phyloP scores from a whole-genome alignment of 495 filamentous ascomycete genomes.

The Aspergillus hancockii region DNA sequence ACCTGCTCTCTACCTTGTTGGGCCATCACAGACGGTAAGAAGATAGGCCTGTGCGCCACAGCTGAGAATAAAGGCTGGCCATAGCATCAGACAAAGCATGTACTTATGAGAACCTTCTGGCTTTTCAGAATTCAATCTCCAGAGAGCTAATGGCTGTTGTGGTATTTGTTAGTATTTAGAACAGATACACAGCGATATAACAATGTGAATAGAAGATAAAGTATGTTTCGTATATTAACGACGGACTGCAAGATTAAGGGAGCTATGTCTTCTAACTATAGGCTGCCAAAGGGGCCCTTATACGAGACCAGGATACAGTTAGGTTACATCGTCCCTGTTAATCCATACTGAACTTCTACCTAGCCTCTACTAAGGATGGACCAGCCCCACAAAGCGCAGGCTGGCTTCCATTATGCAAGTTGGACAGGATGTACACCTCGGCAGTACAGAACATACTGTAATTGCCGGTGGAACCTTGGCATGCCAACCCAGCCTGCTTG shows the following conservation, averaged over 20 bases:
- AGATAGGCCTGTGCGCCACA: no score
- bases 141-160: no score
- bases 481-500: neutral
- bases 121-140: no score
- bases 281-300: neutral
- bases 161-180: no score
- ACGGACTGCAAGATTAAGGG: neutral
- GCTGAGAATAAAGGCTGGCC: no score
- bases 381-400: neutral
- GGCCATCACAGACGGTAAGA: no score
- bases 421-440: neutral
- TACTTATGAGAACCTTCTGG: no score
- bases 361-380: neutral
- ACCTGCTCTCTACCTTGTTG: no score
- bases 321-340: neutral
- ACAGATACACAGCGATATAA: no score
- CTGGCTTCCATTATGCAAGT: neutral
- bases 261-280: neutral
- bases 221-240: neutral
- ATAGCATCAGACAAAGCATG: no score
- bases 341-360: neutral
- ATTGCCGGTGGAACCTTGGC: conserved; percentile 3
- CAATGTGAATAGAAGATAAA: no score
- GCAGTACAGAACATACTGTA: neutral
- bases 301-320: neutral